These are phyloP conservation scores for Lepidopterella palustris DNA, from an alignment of 495 filamentous ascomycete genomes.

Conservation along the genomic window DNA sequence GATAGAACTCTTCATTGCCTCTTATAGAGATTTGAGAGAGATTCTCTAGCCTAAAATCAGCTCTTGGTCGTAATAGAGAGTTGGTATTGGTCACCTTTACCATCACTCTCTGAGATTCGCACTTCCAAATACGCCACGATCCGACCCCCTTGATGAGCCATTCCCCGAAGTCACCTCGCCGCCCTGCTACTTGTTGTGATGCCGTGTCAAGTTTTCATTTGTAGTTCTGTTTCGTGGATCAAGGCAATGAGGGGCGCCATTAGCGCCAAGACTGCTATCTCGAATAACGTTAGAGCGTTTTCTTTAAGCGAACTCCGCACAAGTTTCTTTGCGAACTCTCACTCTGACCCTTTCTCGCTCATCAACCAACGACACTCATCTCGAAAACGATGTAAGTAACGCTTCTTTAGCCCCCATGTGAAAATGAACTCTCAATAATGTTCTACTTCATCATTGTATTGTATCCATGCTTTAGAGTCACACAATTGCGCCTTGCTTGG, in stretches of 20 bases:
- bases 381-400: conserved; percentile 29
- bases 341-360: conserved; percentile 13
- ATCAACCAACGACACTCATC: conserved; percentile 28
- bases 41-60: conserved; percentile 7
- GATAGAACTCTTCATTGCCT: conserved; percentile 21
- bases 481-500: too few relatives aligned
- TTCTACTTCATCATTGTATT: too few relatives aligned
- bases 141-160: not conserved
- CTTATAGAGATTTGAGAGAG: conserved; percentile 9
- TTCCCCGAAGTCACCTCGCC: too few relatives aligned
- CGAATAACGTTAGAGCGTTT: conserved; percentile 6
- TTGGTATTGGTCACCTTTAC: conserved; percentile 1
- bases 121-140: conserved; percentile 22
- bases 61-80: not conserved
- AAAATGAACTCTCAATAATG: not conserved
- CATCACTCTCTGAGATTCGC: not conserved
- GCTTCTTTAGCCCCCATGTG: not conserved
- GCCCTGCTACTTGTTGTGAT: too few relatives aligned
- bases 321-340: conserved; percentile 3
- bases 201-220: too few relatives aligned
- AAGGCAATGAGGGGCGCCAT: too few relatives aligned
- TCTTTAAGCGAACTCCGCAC: conserved; percentile 26
- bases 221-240: too few relatives aligned
- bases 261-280: conserved; percentile 1
- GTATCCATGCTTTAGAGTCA: too few relatives aligned